A percentile compares a stretch with the other conserved stretches of the same genome.
Evolutionary conservation across 1,139 yeast genomes (phyloP).

Genomic region (Magnusiomyces sp.): DNA sequence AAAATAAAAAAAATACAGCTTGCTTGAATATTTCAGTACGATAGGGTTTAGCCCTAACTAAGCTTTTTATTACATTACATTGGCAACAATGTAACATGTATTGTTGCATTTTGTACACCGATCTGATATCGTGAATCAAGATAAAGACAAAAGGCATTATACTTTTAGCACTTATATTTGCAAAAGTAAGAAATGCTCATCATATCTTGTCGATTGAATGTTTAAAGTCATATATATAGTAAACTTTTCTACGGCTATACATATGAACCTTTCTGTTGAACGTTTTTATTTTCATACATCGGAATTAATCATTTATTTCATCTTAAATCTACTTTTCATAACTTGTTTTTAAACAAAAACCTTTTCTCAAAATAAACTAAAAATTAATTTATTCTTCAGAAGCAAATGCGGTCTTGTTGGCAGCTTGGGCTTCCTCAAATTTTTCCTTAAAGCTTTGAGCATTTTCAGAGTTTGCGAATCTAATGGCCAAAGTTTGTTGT

Average conservation of each 20-base stretch:
- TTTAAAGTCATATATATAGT: no score
- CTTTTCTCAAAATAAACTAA: background rate
- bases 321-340: background rate
- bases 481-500: conserved; percentile 92
- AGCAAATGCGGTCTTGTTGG: conserved; percentile 37
- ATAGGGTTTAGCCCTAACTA: conserved; percentile 4
- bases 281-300: no score
- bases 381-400: background rate
- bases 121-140: no score
- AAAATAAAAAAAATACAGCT: no score
- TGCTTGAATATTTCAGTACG: background rate
- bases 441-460: conserved; percentile 93
- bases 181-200: no score
- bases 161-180: no score
- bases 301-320: background rate
- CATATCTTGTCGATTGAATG: no score
- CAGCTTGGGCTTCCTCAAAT: conserved; percentile 72
- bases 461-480: conserved; percentile 94
- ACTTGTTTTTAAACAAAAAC: background rate
- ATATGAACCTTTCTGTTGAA: no score
- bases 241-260: no score
- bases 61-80: background rate
- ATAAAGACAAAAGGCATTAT: no score
- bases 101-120: background rate
- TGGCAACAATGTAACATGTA: no score